Evolutionary conservation across 1,284 basidiomycete species (phyloP).

Genomic region (Naganishia albida): DNA sequence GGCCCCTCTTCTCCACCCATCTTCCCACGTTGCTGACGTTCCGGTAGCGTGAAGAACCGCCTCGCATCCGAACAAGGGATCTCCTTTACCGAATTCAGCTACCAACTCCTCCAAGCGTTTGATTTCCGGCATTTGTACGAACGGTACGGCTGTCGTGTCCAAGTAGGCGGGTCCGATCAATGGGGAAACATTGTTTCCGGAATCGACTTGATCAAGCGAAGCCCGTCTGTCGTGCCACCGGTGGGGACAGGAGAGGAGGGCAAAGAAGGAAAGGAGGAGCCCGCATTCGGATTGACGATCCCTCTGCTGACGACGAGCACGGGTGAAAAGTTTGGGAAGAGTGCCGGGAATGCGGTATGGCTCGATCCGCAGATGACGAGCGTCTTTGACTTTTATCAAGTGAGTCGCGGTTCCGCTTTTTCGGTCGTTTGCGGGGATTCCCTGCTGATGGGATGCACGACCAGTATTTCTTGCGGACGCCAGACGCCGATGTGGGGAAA

Average conservation of each 20-base stretch:
- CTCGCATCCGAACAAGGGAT: conserved; percentile 69
- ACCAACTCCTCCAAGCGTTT: conserved; percentile 94
- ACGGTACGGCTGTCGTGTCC: conserved; percentile 70
- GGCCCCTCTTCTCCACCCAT: conserved; percentile 36
- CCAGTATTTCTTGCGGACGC: conserved; percentile 88
- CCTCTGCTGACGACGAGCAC: conserved; percentile 86
- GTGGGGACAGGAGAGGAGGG: conserved; percentile 14
- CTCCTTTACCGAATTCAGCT: conserved; percentile 96
- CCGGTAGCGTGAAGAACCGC: conserved; percentile 75
- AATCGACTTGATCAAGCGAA: conserved; percentile 77
- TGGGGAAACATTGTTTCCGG: conserved; percentile 98
- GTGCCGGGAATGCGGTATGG: conserved; percentile 94
- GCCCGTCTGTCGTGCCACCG: conserved; percentile 42
- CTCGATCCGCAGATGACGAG: conserved; percentile 73
- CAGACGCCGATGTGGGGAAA: conserved; percentile 77
- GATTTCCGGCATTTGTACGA: conserved; percentile 83
- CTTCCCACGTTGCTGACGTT: not conserved
- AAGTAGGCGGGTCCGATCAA: conserved; percentile 95
- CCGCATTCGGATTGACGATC: conserved; percentile 84
- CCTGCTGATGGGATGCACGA: conserved; percentile 31
- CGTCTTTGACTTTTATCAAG: conserved; percentile 89
- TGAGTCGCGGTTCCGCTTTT: conserved; percentile 60
- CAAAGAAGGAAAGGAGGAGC: conserved; percentile 43
- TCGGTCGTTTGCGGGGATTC: not conserved
- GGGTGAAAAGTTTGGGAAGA: conserved; percentile 97